Evolutionary conservation across 257 asterid species (phyloP).

Genomic region (Haberlea rhodopensis): DNA sequence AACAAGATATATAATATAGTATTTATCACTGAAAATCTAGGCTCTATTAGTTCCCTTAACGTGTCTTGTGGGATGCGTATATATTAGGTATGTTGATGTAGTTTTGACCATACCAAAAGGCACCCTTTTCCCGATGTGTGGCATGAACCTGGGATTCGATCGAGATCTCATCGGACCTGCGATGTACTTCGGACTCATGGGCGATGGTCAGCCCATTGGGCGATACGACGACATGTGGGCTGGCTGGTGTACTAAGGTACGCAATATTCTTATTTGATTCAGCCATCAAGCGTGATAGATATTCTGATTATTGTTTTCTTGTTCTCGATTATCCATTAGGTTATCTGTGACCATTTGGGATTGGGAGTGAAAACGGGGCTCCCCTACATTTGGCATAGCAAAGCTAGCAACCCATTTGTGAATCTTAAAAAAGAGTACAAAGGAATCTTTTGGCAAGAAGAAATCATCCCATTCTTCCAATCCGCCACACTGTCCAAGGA

Average conservation of each 20-base stretch:
- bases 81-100: too few species aligned
- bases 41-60: neutral
- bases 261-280: neutral
- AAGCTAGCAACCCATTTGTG: constrained; percentile 91
- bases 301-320: neutral
- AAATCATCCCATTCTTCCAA: constrained; percentile 89
- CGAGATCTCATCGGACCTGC: constrained; percentile 95
- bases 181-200: constrained; percentile 94
- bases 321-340: constrained; percentile 36
- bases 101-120: constrained; percentile 96
- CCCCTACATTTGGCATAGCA: constrained; percentile 96
- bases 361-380: constrained; percentile 83
- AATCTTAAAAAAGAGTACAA: constrained; percentile 81
- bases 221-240: constrained; percentile 99
- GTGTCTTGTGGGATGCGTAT: neutral
- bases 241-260: constrained; percentile 89
- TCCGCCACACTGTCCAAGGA: constrained; percentile 56
- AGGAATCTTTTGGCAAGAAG: constrained; percentile 96
- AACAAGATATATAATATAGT: neutral
- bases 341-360: constrained; percentile 86
- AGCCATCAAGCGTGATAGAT: neutral
- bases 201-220: constrained; percentile 95
- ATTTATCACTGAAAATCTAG: neutral
- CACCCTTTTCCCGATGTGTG: constrained; percentile 92
- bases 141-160: constrained; percentile 83